Percentiles rank a stretch among this genome's conserved stretches.
Conservation (phyloP, 1,284 basidiomycete species). For the Trichosporon sp. region DNA sequence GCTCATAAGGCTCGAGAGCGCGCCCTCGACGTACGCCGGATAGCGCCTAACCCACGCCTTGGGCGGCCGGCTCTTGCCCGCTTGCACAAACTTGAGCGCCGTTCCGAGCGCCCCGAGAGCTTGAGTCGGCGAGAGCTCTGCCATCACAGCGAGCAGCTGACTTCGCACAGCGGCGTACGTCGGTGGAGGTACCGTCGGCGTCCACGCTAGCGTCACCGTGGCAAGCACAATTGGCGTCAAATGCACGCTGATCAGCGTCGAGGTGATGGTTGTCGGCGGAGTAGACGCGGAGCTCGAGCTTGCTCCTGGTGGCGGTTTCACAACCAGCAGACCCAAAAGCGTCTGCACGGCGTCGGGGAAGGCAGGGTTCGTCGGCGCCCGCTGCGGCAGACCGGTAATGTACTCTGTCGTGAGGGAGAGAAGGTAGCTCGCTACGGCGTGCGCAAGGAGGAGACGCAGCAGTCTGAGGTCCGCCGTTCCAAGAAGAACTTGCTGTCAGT, state of each 20-base stretch:
- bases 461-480: constrained; percentile 38
- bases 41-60: constrained; percentile 31
- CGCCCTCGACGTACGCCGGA: constrained; percentile 33
- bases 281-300: constrained; percentile 15
- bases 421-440: constrained; percentile 29
- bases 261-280: constrained; percentile 28
- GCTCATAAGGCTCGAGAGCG: constrained; percentile 30
- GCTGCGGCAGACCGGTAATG: constrained; percentile 17
- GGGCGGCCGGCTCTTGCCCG: constrained; percentile 9
- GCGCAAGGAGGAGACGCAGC: constrained; percentile 28
- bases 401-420: constrained; percentile 23
- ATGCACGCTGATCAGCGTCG: constrained; percentile 27
- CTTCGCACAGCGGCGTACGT: constrained; percentile 20
- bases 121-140: constrained; percentile 28
- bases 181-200: constrained; percentile 25
- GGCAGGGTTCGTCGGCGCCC: constrained; percentile 2
- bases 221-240: constrained; percentile 31
- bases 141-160: constrained; percentile 16
- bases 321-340: constrained; percentile 25
- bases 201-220: constrained; percentile 32
- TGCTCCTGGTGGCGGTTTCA: constrained; percentile 17
- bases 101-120: constrained; percentile 30
- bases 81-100: constrained; percentile 24
- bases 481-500: constrained; percentile 29
- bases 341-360: constrained; percentile 3